Evolutionary conservation across 805 yeast species (phyloP).

Genomic region (Allodekkera sacchari): DNA sequence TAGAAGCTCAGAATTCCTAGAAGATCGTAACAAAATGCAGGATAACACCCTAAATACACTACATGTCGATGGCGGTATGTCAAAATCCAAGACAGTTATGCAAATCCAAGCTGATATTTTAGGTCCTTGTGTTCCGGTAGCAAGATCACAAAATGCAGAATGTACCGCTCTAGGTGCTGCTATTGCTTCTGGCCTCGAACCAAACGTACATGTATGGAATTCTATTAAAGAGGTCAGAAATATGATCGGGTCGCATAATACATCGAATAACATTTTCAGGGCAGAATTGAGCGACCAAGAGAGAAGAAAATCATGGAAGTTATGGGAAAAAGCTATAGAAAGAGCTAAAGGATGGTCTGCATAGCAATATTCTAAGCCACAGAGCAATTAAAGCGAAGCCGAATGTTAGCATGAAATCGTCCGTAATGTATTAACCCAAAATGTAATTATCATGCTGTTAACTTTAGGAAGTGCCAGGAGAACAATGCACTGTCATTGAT

Average conservation of each 20-base stretch:
- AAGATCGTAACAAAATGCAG: conserved; percentile 33
- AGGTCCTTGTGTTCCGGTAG: conserved; percentile 78
- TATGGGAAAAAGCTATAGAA: conserved; percentile 82
- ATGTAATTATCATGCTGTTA: too few relatives aligned
- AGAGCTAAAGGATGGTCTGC: conserved; percentile 76
- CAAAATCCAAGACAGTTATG: conserved; percentile 83
- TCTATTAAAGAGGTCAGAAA: conserved; percentile 59
- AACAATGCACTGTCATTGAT: too few relatives aligned
- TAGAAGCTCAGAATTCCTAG: conserved; percentile 48
- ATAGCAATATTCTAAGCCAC: too few relatives aligned
- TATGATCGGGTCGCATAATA: conserved; percentile 21
- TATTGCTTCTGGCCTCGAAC: conserved; percentile 80
- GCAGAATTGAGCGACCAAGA: conserved; percentile 43
- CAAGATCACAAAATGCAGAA: conserved; percentile 75
- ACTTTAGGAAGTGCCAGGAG: too few relatives aligned
- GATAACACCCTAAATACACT: conserved; percentile 32
- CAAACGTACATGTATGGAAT: conserved; percentile 62
- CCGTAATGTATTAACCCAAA: too few relatives aligned
- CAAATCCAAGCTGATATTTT: conserved; percentile 89
- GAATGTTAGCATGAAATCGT: too few relatives aligned
- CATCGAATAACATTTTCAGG: conserved; percentile 10
- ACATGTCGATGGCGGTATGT: conserved; percentile 94
- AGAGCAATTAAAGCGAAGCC: too few relatives aligned
- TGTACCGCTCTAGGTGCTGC: conserved; percentile 97
- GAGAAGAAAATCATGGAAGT: conserved; percentile 54